phyloP scores from a whole-genome alignment of 306 rosid genomes.

The Cicer bijugum region DNA sequence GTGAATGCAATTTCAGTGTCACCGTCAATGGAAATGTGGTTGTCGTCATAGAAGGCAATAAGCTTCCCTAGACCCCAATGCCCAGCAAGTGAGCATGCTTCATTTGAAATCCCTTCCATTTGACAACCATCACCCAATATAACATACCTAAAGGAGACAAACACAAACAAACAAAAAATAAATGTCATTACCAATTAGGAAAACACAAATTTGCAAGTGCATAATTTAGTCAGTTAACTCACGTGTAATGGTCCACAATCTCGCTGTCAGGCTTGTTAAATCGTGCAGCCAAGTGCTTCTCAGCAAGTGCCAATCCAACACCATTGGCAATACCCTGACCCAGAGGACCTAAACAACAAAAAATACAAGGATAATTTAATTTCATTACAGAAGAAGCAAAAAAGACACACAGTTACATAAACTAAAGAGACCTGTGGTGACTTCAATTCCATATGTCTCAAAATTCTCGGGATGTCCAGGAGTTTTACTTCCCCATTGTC shows the following conservation, averaged over 20 bases:
- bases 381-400: slow-evolving; percentile 27
- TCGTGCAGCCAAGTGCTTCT: slow-evolving; percentile 96
- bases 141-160: slow-evolving; percentile 57
- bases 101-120: slow-evolving; percentile 98
- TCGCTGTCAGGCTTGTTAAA: slow-evolving; percentile 90
- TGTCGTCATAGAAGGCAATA: slow-evolving; percentile 91
- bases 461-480: slow-evolving; percentile 99
- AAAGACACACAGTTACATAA: slow-evolving; percentile 10
- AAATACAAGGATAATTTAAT: slow-evolving; percentile 23
- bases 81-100: slow-evolving; percentile 88
- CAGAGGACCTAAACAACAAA: slow-evolving; percentile 74
- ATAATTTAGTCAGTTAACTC: slow-evolving; percentile 40
- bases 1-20: slow-evolving; percentile 96
- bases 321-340: slow-evolving; percentile 99
- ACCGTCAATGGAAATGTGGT: slow-evolving; percentile 97
- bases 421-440: slow-evolving; percentile 74
- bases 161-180: not conserved
- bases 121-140: slow-evolving; percentile 97
- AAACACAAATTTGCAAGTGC: slow-evolving; percentile 40
- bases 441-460: slow-evolving; percentile 95
- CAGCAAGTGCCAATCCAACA: slow-evolving; percentile 96
- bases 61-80: slow-evolving; percentile 99
- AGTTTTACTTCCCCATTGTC: slow-evolving; percentile 95
- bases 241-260: slow-evolving; percentile 98
- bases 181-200: slow-evolving; percentile 33